Conservation (phyloP, 306 rosid species). For the Hippophae tibetana region DNA sequence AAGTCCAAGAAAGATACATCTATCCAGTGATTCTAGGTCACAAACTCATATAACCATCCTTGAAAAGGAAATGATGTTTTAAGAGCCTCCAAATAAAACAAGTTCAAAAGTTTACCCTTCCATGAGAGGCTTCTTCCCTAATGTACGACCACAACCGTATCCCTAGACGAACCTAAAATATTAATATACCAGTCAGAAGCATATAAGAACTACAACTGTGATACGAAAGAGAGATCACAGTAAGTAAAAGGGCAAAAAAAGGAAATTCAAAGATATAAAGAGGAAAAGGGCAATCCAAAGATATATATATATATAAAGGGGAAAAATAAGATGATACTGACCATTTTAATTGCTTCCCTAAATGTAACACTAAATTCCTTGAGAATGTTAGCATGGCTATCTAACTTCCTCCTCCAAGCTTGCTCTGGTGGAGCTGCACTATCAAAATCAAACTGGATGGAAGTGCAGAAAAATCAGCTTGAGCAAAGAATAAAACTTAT, state of each 20-base stretch:
- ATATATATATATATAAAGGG: slow-evolving; percentile 13
- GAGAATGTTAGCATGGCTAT: slow-evolving; percentile 85
- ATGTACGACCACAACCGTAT: slow-evolving; percentile 95
- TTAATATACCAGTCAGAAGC: slow-evolving; percentile 14
- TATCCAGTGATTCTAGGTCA: slow-evolving; percentile 3
- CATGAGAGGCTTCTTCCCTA: slow-evolving; percentile 98
- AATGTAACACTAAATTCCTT: slow-evolving; percentile 90
- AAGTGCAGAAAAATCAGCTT: slow-evolving; percentile 16
- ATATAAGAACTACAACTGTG: slow-evolving; percentile 5
- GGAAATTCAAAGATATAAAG: slow-evolving; percentile 5
- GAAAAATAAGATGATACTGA: slow-evolving; percentile 24
- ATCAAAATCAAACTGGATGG: slow-evolving; percentile 74
- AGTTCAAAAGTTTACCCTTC: slow-evolving; percentile 64
- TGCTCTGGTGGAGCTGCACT: slow-evolving; percentile 95
- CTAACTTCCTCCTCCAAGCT: slow-evolving; percentile 95
- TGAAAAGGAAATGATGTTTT: not conserved
- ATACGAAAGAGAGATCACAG: not conserved
- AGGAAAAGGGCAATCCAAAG: not conserved
- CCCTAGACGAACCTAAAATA: slow-evolving; percentile 67
- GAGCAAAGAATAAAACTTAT: not conserved
- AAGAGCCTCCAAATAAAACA: slow-evolving; percentile 8
- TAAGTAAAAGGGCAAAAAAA: not conserved
- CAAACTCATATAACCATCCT: not conserved
- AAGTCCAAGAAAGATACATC: slow-evolving; percentile 1
- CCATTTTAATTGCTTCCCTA: slow-evolving; percentile 92